Conservation (phyloP, 1,139 yeast genomes). For the Taiozyma sp. region DNA sequence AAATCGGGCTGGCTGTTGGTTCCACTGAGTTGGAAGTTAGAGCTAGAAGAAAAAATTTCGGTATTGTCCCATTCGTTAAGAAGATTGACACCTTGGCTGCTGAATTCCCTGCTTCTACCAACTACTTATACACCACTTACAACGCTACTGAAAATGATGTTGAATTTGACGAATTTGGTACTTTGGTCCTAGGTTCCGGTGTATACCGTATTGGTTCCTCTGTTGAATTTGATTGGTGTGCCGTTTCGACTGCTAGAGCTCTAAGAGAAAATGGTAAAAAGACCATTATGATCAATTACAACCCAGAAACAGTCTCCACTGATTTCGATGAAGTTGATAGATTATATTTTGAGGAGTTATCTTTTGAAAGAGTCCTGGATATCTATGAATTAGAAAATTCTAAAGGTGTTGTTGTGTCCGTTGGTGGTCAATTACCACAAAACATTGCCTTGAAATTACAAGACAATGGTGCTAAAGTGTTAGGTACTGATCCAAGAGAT, state of each 20-base stretch:
- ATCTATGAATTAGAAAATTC: slow-evolving; percentile 91
- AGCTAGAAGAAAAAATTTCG: slow-evolving; percentile 68
- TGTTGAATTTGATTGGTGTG: slow-evolving; percentile 99
- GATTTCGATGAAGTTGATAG: slow-evolving; percentile 98
- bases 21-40: slow-evolving; percentile 76
- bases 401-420: slow-evolving; percentile 89
- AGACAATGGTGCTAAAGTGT: slow-evolving; percentile 77
- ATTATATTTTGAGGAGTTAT: slow-evolving; percentile 91
- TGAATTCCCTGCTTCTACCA: slow-evolving; percentile 96
- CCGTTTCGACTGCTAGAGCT: slow-evolving; percentile 94
- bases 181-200: slow-evolving; percentile 95
- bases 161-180: slow-evolving; percentile 82
- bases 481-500: slow-evolving; percentile 93
- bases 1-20: slow-evolving; percentile 74
- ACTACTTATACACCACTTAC: slow-evolving; percentile 93
- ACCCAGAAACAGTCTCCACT: slow-evolving; percentile 98
- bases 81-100: slow-evolving; percentile 97
- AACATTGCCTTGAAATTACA: slow-evolving; percentile 88
- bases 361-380: slow-evolving; percentile 95
- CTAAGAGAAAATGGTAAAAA: slow-evolving; percentile 82
- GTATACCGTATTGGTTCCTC: slow-evolving; percentile 98
- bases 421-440: slow-evolving; percentile 98
- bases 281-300: slow-evolving; percentile 95
- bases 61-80: slow-evolving; percentile 89
- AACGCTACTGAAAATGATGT: slow-evolving; percentile 88